Percentiles rank a stretch among this genome's conserved stretches.
Evolutionary conservation across 805 yeast genomes (phyloP).

Genomic region (Starmerella roubikii): DNA sequence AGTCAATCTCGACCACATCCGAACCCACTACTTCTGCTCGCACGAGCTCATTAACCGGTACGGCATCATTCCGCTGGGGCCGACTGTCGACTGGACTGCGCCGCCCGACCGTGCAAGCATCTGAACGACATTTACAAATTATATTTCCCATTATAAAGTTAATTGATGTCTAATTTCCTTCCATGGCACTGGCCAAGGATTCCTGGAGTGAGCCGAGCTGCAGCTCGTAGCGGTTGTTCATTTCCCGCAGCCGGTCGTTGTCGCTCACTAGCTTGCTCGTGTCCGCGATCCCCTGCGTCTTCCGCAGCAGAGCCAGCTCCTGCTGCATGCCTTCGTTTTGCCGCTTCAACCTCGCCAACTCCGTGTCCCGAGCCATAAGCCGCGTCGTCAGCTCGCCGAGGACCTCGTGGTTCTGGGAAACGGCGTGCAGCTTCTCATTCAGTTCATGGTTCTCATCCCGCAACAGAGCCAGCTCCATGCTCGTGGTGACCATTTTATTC

Average conservation of each 20-base stretch:
- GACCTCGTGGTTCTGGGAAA: constrained; percentile 2
- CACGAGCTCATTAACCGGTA: constrained; percentile 69
- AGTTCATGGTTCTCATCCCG: constrained; percentile 61
- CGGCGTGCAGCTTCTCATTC: constrained; percentile 8
- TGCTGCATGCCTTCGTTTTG: constrained; percentile 13
- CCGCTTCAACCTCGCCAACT: constrained; percentile 4
- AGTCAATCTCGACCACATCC: constrained; percentile 81
- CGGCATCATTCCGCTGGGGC: constrained; percentile 80
- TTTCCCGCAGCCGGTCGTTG: constrained; percentile 12
- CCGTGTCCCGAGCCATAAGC: background rate
- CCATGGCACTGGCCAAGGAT: constrained; percentile 18
- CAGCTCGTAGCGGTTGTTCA: constrained; percentile 15
- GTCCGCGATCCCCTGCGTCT: constrained; percentile 1
- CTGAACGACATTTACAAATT: background rate
- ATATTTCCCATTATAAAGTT: too few relatives aligned
- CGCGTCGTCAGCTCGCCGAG: constrained; percentile 4
- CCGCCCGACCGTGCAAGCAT: constrained; percentile 17
- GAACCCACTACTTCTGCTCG: constrained; percentile 77
- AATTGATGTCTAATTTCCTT: background rate
- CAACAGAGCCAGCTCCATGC: constrained; percentile 60
- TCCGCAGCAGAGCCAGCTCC: constrained; percentile 13
- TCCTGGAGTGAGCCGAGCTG: constrained; percentile 21
- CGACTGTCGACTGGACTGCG: constrained; percentile 30
- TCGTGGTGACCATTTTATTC: constrained; percentile 70
- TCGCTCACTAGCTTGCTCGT: constrained; percentile 12